A percentile compares a stretch with the other conserved stretches of the same genome.
These are phyloP conservation scores for Chlorella sp. DNA, from an alignment of 139 green algal genomes.

Conservation along the genomic window DNA sequence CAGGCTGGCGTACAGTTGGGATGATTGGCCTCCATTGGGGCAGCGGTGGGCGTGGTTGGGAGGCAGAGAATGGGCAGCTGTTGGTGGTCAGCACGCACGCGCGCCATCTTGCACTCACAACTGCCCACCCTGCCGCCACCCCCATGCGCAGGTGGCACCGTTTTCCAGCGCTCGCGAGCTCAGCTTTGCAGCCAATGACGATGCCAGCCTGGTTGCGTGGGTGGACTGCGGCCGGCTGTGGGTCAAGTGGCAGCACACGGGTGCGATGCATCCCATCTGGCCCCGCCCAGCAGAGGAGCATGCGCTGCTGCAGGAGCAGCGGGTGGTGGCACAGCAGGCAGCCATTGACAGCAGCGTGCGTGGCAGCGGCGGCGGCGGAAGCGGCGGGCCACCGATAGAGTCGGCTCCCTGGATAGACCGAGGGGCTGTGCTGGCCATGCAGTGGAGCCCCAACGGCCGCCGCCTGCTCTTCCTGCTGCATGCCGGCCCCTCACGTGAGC, in stretches of 20 bases:
- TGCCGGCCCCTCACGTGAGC: not conserved
- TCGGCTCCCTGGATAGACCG: not conserved
- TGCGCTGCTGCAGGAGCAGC: not conserved
- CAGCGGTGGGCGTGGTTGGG: no score
- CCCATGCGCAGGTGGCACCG: not conserved
- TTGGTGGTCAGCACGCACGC: no score
- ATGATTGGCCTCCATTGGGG: no score
- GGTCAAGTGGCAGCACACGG: not conserved
- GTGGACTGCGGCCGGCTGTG: not conserved
- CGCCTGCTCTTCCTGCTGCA: constrained; percentile 22
- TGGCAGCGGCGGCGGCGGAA: not conserved
- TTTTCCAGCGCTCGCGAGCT: not conserved
- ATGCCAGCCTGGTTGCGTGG: not conserved
- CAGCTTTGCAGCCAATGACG: not conserved
- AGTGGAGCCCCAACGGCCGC: constrained; percentile 29
- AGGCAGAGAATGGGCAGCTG: no score
- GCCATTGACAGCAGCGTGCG: not conserved
- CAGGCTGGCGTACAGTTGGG: no score
- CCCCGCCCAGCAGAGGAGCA: not conserved
- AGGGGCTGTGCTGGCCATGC: constrained; percentile 12
- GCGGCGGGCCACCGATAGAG: not conserved
- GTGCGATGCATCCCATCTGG: not conserved
- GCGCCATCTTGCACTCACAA: no score
- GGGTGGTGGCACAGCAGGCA: not conserved
- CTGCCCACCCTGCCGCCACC: no score